Percentiles rank a stretch among this genome's conserved stretches.
Conservation (phyloP, 2,329 filamentous ascomycete genomes). For the Alternaria brassicae region DNA sequence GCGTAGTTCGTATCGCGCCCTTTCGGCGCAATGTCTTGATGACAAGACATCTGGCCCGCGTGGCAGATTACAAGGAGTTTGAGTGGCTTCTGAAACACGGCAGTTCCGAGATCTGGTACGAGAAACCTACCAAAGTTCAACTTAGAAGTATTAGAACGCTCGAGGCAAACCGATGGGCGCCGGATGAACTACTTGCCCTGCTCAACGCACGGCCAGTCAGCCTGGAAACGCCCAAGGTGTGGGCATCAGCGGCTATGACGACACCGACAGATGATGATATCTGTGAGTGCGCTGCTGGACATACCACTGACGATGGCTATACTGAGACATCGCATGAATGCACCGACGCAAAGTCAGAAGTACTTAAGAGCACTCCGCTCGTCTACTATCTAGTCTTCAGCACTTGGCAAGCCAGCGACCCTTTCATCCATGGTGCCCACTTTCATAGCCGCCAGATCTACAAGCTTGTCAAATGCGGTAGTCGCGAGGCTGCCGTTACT, state of each 20-base stretch:
- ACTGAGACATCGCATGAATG: constrained; percentile 31
- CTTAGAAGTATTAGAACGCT: constrained; percentile 19
- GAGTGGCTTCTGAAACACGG: constrained; percentile 40
- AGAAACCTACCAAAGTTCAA: constrained; percentile 29
- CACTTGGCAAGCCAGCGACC: constrained; percentile 29
- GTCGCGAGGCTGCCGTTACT: constrained; percentile 39
- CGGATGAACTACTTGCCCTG: constrained; percentile 21
- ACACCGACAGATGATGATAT: constrained; percentile 42
- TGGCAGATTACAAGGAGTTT: constrained; percentile 38
- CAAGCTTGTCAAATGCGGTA: constrained; percentile 43
- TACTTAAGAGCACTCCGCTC: constrained; percentile 29
- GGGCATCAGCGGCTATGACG: constrained; percentile 40
- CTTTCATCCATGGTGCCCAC: constrained; percentile 15
- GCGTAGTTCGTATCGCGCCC: constrained; percentile 28
- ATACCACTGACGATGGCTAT: constrained; percentile 21
- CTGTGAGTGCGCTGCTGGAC: constrained; percentile 29
- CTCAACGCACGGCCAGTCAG: constrained; percentile 26
- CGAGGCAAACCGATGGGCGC: constrained; percentile 10
- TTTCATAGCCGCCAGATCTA: constrained; percentile 36
- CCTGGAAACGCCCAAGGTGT: constrained; percentile 37
- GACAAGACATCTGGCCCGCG: constrained; percentile 30
- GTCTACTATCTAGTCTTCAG: constrained; percentile 39
- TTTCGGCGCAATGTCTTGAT: constrained; percentile 38
- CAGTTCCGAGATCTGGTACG: constrained; percentile 39
- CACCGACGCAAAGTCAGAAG: constrained; percentile 37